Percentiles rank a stretch among this genome's conserved stretches.
Evolutionary conservation across 345 rosid genomes (phyloP).

Genomic region (Iberis pinnata): DNA sequence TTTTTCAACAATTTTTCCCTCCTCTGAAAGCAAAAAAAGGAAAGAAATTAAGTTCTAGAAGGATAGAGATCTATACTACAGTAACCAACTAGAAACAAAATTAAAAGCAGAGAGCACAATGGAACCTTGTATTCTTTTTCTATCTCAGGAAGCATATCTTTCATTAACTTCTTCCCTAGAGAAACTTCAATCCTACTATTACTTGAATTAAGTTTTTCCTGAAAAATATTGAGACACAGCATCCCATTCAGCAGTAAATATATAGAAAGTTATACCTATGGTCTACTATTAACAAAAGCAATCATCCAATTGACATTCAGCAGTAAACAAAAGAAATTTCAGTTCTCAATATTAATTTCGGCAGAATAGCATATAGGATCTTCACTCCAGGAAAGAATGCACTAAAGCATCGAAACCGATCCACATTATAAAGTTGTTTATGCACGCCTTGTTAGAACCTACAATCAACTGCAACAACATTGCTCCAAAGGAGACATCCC

Average conservation of each 20-base stretch:
- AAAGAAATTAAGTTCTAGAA: too few species aligned
- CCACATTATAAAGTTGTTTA: background rate
- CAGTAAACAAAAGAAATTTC: background rate
- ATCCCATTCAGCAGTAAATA: background rate
- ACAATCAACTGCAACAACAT: slow-evolving; percentile 11
- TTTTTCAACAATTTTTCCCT: slow-evolving; percentile 81
- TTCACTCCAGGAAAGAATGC: background rate
- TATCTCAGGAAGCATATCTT: slow-evolving; percentile 81
- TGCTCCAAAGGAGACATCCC: background rate
- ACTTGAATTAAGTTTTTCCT: slow-evolving; percentile 79
- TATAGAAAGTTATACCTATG: background rate
- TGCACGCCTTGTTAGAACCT: slow-evolving; percentile 5
- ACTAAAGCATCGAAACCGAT: background rate
- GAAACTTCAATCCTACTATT: slow-evolving; percentile 74
- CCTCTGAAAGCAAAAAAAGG: slow-evolving; percentile 35
- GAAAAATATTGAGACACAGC: slow-evolving; percentile 13
- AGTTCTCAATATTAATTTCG: background rate
- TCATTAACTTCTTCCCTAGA: slow-evolving; percentile 75
- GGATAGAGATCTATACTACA: background rate
- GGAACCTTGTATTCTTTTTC: slow-evolving; percentile 86
- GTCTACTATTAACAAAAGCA: background rate
- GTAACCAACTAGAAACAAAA: background rate
- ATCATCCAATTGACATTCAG: slow-evolving; percentile 4
- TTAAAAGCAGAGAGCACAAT: background rate
- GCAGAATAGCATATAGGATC: background rate